Evolutionary conservation across 2,329 filamentous ascomycete genomes (phyloP).

Genomic region (Akanthomyces uredinophilus): DNA sequence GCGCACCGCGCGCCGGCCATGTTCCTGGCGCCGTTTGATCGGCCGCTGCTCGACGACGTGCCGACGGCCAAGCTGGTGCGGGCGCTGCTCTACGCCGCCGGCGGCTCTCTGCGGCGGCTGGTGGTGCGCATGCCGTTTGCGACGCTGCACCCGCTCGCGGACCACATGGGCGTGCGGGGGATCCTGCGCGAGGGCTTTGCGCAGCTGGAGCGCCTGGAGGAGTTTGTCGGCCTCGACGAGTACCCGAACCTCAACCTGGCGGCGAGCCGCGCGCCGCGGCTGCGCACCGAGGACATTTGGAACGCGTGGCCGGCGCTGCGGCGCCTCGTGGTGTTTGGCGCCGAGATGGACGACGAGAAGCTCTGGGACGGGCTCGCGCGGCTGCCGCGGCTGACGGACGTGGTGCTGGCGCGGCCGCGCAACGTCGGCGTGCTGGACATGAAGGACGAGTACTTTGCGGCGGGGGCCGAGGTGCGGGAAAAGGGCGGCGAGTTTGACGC

Average conservation of each 20-base stretch:
- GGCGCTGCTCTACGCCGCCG: slow-evolving; percentile 38
- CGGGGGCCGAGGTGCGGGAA: slow-evolving; percentile 24
- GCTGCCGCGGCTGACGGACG: slow-evolving; percentile 32
- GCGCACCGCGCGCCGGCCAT: slow-evolving; percentile 34
- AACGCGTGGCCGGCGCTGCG: slow-evolving; percentile 37
- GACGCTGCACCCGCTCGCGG: slow-evolving; percentile 37
- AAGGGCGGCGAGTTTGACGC: slow-evolving; percentile 14
- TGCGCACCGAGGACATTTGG: slow-evolving; percentile 32
- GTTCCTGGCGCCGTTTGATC: slow-evolving; percentile 36
- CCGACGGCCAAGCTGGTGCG: slow-evolving; percentile 35
- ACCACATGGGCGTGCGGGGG: slow-evolving; percentile 34
- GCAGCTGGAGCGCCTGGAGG: slow-evolving; percentile 37
- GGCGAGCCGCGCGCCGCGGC: neutral
- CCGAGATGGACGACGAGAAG: slow-evolving; percentile 31
- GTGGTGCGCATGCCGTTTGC: slow-evolving; percentile 45
- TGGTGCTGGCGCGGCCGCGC: slow-evolving; percentile 38
- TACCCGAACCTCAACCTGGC: slow-evolving; percentile 28
- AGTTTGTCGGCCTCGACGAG: slow-evolving; percentile 43
- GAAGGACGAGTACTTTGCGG: slow-evolving; percentile 38
- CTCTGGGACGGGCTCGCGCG: slow-evolving; percentile 36
- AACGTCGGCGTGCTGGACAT: slow-evolving; percentile 29
- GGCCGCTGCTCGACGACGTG: slow-evolving; percentile 32
- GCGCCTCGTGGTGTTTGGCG: slow-evolving; percentile 39
- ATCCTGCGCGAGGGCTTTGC: slow-evolving; percentile 42
- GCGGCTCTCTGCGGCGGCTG: slow-evolving; percentile 37